Conservation (phyloP, 2,329 filamentous ascomycete species). For the Cercospora janseana region DNA sequence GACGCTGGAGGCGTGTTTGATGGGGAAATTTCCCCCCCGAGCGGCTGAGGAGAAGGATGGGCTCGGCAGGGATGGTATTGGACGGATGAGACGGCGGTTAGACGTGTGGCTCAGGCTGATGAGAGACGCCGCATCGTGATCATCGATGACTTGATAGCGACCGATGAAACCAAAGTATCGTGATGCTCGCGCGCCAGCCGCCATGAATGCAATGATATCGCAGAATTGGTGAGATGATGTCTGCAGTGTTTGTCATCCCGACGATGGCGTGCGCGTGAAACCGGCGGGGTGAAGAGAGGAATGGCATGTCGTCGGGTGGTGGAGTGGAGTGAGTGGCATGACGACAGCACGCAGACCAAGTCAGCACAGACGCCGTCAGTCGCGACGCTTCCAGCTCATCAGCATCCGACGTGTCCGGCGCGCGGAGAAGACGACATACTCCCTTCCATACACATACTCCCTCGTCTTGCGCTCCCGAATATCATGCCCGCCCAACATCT, state of each 20-base stretch:
- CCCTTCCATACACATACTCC: no score
- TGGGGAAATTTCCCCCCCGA: neutral
- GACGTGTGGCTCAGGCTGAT: neutral
- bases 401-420: no score
- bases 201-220: no score
- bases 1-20: neutral
- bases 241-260: slow-evolving; percentile 1
- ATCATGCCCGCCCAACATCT: no score
- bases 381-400: no score
- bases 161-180: neutral
- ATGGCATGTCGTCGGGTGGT: no score
- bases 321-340: no score
- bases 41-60: neutral
- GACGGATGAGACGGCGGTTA: neutral
- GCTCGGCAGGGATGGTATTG: neutral
- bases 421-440: no score
- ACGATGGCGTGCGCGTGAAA: neutral
- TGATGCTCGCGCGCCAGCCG: neutral
- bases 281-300: neutral
- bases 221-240: neutral
- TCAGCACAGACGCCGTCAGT: no score
- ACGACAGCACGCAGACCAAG: no score
- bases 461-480: no score
- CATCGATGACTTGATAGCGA: slow-evolving; percentile 4
- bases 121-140: neutral